These are phyloP conservation scores for Claviceps maximensis DNA, from an alignment of 2,329 filamentous ascomycete species.

Conservation along the genomic window DNA sequence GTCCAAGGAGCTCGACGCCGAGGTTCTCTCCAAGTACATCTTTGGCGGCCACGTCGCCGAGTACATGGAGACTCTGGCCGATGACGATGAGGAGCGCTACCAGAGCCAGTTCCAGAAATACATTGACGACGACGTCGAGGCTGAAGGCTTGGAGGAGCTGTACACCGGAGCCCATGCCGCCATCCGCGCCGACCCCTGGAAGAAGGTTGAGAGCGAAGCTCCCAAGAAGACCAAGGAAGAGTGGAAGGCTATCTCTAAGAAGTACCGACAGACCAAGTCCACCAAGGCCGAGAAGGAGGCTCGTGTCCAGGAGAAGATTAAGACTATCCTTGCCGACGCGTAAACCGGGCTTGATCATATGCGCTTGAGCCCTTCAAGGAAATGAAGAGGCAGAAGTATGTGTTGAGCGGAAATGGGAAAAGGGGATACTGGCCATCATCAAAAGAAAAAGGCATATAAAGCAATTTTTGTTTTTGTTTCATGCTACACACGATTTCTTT, in stretches of 20 bases:
- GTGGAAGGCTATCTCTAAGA: conserved; percentile 91
- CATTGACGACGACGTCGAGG: conserved; percentile 92
- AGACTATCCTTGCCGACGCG: conserved; percentile 51
- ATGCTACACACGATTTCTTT: not conserved
- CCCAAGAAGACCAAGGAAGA: conserved; percentile 95
- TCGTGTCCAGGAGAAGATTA: conserved; percentile 84
- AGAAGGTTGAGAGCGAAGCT: conserved; percentile 64
- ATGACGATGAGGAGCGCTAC: conserved; percentile 99
- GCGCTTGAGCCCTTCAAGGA: conserved; percentile 3
- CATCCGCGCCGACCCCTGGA: conserved; percentile 96
- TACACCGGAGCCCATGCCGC: conserved; percentile 90
- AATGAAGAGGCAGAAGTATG: not conserved
- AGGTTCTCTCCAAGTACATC: conserved; percentile 98
- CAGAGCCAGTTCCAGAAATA: conserved; percentile 97
- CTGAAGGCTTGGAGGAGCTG: conserved; percentile 91
- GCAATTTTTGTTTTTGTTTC: not conserved
- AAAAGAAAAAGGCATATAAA: not conserved
- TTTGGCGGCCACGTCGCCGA: conserved; percentile 95
- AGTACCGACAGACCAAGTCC: conserved; percentile 69
- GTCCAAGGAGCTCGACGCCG: conserved; percentile 92
- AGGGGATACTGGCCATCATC: not conserved
- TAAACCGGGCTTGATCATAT: conserved; percentile 12
- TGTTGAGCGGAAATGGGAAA: not conserved
- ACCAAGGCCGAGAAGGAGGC: conserved; percentile 71
- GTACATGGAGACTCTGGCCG: conserved; percentile 99